phyloP scores from a whole-genome alignment of 2,329 filamentous ascomycete species.

The Stromatinia cepivora region DNA sequence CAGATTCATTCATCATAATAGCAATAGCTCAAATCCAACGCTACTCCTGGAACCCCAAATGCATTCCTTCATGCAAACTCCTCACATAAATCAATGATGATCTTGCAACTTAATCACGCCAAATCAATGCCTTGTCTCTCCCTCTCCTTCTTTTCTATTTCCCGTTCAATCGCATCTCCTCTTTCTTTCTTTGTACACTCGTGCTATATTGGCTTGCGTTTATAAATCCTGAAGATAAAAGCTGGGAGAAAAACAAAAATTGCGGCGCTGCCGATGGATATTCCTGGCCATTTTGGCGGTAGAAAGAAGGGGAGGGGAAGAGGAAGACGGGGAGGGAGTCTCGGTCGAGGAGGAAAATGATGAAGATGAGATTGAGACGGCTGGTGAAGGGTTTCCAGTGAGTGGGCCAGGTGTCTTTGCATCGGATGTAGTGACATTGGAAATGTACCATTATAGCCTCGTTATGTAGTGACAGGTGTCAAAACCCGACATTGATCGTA shows the following conservation, averaged over 20 bases:
- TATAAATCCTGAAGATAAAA: background rate
- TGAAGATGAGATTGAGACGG: background rate
- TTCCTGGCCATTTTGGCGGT: background rate
- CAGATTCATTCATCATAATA: background rate
- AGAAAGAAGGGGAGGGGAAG: background rate
- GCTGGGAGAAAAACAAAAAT: background rate
- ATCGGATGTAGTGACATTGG: background rate
- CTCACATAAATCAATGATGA: background rate
- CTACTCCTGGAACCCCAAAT: background rate
- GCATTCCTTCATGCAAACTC: too few relatives aligned
- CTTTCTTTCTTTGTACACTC: constrained; percentile 35
- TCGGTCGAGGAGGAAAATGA: background rate
- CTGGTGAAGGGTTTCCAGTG: background rate
- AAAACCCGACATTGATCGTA: constrained; percentile 32
- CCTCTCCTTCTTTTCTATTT: constrained; percentile 1
- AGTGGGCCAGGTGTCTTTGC: background rate
- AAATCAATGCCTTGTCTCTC: background rate
- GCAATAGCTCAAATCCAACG: background rate
- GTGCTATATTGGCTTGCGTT: background rate
- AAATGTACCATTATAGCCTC: constrained; percentile 18
- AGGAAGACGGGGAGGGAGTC: background rate
- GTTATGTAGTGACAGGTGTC: constrained; percentile 25
- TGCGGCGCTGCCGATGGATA: background rate
- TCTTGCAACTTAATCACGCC: background rate
- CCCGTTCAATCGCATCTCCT: background rate